Base-by-base conservation (phyloP, 352 stramenopile species). In the Globisporangium recalcitrans region DNA sequence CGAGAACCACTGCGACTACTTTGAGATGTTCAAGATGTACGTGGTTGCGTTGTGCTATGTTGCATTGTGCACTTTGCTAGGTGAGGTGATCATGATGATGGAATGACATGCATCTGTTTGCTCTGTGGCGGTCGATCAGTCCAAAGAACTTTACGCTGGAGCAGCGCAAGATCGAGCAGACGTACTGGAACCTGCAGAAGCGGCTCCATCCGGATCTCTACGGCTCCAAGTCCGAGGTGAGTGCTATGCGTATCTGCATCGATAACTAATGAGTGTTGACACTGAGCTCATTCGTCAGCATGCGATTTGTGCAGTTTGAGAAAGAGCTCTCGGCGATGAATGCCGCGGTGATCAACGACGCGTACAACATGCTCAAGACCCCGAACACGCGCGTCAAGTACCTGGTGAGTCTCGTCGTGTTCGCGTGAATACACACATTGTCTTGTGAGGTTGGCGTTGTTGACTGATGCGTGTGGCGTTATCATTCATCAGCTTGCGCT, bases 111-210 rank as follows among this genome's bases (percentile, higher is more conserved):
- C n/a, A n/a, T 24, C 31, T 58, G 24, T 10, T 53, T 22, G 32
- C n/a, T 36, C 10, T 53, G 47, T 31, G n/a, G 14, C 38, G 10
- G 16, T 3, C 11, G n/a, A 9, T 40, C 19, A 92, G 82, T 8
- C 85, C 85, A 27, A 91, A 91, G 63, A 77, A 87, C 57, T 94
- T 94, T 67, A 82, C 83, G 24, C 57, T 94, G 29, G 79, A 92
- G 63, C 77, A 85, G 66, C 82, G 80, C 65, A 87, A 74, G 54
- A 91, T 95, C 54, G 85, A 95, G 65, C 77, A 91, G 57, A 90
- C 83, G 51, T 95, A 95, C 69, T 95, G 85, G 85, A 90, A 88
- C 56, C 61, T 95, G 51, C 85, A 93, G 58, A 95, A 95, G 73
- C 83, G 82, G 19, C 66, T 95, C 59, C 85, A 95, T 58, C 85